Evolutionary conservation across 768 basidiomycete species (phyloP).

Genomic region (Macrocybe gigantea): DNA sequence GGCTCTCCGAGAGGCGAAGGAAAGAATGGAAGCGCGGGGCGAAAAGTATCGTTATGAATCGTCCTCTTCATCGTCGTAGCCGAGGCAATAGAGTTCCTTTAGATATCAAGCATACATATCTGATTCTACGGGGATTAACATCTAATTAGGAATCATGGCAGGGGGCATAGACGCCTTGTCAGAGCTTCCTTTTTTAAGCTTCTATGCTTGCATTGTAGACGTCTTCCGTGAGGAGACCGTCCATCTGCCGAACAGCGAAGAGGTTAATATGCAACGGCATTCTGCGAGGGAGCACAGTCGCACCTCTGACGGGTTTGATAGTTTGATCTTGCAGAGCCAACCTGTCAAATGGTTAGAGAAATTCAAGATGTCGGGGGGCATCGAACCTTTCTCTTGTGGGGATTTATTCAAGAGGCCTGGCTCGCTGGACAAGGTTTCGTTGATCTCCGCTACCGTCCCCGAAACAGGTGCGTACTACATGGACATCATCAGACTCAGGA

Average conservation of each 20-base stretch:
- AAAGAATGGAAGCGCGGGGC: slow-evolving; percentile 87
- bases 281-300: slow-evolving; percentile 7
- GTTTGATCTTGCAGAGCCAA: slow-evolving; percentile 93
- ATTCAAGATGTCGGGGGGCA: background rate
- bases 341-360: slow-evolving; percentile 38
- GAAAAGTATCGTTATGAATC: slow-evolving; percentile 84
- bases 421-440: slow-evolving; percentile 55
- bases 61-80: slow-evolving; percentile 25
- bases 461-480: slow-evolving; percentile 87
- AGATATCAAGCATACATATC: no score
- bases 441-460: slow-evolving; percentile 76
- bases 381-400: slow-evolving; percentile 74
- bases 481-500: slow-evolving; percentile 7
- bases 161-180: no score
- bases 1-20: slow-evolving; percentile 87
- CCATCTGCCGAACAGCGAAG: slow-evolving; percentile 38
- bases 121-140: no score
- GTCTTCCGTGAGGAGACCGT: slow-evolving; percentile 65
- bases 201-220: slow-evolving; percentile 55
- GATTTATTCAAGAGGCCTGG: slow-evolving; percentile 88
- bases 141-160: no score
- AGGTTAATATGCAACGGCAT: background rate
- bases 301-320: slow-evolving; percentile 76
- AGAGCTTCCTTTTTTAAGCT: slow-evolving; percentile 10
- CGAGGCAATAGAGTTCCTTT: slow-evolving; percentile 12